Evolutionary conservation across 2,329 filamentous ascomycete species (phyloP), one percentile per base, ranked within the genome.

Genomic region (Escovopsis sp.): DNA sequence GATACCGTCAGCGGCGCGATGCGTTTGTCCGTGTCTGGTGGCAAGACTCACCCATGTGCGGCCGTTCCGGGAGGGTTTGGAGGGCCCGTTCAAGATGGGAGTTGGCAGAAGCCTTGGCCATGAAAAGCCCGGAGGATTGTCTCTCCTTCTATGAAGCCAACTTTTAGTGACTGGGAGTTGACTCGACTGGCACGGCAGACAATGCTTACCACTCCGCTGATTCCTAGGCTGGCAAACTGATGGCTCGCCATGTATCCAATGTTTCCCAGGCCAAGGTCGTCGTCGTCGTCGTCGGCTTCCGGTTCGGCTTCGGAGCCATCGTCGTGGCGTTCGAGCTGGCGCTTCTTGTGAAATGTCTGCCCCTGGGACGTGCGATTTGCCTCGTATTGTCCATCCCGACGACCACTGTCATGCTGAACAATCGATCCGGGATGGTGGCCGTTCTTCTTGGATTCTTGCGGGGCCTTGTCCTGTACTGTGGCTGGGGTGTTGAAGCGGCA

Each of bases 401-500:
- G 34, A 4, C 10, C 9, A 12, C 4, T 14, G n/a, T 30, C 27
- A 30, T 30, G 8, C 14, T 14, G 34, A 7, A 14, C 4, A 36
- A 6, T 14, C 11, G 13, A 20, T 12, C 15, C 13, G 34, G 15
- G 14, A 16, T 20, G 15, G 14, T 36, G 37, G 24, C 33, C 8
- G 5, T 3, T 35, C 37, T 15, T 13, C 39, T 24, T 39, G 25
- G 24, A 24, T 9, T 31, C 12, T 13, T 36, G 34, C 37, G 32
- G 30, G 16, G 38, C 5, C 9, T n/a, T 31, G 8, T 37, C 40
- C 15, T 29, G 12, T 12, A n/a, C 8, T n/a, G 41, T 27, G 16
- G 16, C 44, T 9, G 45, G 39, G 32, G 48, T 45, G 41, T 44
- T 51, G 40, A 56, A 59, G 29, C 47, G 49, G 39, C 56, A 58